Base-by-base conservation (phyloP, 169 alveolate genomes). In the Plasmodium cynomolgi region DNA sequence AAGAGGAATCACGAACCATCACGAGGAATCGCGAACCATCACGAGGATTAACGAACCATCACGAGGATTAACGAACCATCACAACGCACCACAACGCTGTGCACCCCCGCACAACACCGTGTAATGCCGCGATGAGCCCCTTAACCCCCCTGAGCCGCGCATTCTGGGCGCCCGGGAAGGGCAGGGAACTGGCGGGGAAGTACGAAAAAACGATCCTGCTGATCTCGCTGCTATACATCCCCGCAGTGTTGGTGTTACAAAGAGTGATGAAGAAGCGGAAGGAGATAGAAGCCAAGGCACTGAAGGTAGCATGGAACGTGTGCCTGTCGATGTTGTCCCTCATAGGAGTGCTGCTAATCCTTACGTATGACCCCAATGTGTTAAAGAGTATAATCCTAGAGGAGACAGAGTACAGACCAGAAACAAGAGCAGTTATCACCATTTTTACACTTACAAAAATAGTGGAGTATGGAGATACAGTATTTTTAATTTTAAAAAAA, bases 401-500 rank as follows among this genome's bases (percentile, higher is more conserved):
- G 81, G 93, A 88, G 82, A 20, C 80, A 3, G 93, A 88, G 81
- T 88, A 88, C 71, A 88, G 83, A 17, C 83, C 94, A 5, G 86
- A 93, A 29, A 93, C 96, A 0, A 84, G 97, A 31, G 97, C 96
- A 7, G 97, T 96, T 0, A 92, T 96, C 74, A 73, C 95, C 2
- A 91, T 96, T 11, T 96, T 96, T 81, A 93, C 96, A 20, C 71
- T 95, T 20, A 86, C 97, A 5, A 96, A 96, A 44, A 94, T 93
- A 6, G 83, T 96, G 3, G 97, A 96, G 83, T 96, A 93, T 92
- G 97, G 97, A 13, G 97, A 96, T 75, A 96, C 97, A 0, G 26
- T 95, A 56, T 82, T 96, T 17, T 91, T 96, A 50, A 93, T 82
- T 17, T 72, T 95, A 31, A 84, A 85, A 93, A 96, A 94, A 23